Percentiles rank a stretch among this genome's conserved stretches.
Evolutionary conservation across 83 land plant genomes (phyloP).

Genomic region (Picea mariana): DNA sequence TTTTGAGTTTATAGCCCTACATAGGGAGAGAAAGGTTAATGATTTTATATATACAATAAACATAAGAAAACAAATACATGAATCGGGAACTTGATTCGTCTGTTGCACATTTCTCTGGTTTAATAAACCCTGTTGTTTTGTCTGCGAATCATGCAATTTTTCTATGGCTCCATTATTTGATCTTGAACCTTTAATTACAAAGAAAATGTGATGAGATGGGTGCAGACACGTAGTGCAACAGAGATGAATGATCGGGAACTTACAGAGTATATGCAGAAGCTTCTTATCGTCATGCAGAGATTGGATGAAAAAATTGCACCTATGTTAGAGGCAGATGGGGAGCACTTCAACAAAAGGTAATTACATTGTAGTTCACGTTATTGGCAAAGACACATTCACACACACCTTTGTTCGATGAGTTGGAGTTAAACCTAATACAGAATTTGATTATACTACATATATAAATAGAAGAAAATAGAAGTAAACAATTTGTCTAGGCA

Average conservation of each 20-base stretch:
- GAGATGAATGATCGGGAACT: conserved; percentile 80
- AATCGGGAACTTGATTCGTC: not conserved
- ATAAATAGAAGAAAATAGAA: not conserved
- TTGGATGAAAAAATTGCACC: conserved; percentile 86
- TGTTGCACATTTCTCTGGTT: not conserved
- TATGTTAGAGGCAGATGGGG: conserved; percentile 95
- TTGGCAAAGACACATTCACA: not conserved
- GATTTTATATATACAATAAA: not conserved
- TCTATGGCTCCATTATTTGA: not conserved
- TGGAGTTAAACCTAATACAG: too few species aligned
- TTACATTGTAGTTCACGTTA: not conserved
- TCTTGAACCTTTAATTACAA: not conserved
- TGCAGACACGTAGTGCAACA: conserved; percentile 76
- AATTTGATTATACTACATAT: too few species aligned
- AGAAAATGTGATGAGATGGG: not conserved
- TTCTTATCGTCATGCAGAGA: conserved; percentile 82
- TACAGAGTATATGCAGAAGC: conserved; percentile 83
- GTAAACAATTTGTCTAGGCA: not conserved
- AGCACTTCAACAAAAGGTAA: conserved; percentile 85
- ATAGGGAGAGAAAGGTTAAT: not conserved
- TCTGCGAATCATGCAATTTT: not conserved
- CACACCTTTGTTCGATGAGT: not conserved
- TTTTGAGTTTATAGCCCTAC: not conserved
- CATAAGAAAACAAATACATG: not conserved
- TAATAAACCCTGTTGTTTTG: not conserved